Evolutionary conservation across 257 asterid species (phyloP).

Genomic region (Haberlea rhodopensis): DNA sequence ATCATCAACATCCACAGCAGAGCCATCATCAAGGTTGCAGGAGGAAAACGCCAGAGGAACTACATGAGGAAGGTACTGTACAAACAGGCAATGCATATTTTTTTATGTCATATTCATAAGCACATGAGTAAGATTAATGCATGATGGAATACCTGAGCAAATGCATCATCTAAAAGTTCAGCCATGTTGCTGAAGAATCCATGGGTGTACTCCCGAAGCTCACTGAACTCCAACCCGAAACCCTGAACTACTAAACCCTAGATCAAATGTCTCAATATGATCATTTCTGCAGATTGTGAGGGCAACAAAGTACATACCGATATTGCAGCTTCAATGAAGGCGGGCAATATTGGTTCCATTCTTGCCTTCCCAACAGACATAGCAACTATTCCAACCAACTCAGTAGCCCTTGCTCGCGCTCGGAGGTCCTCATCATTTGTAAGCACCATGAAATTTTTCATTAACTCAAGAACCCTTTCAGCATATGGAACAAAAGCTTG

Average conservation of each 20-base stretch:
- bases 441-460: conserved; percentile 91
- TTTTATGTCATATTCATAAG: conserved; percentile 25
- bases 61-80: conserved; percentile 93
- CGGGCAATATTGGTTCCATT: conserved; percentile 88
- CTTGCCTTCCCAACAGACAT: conserved; percentile 89
- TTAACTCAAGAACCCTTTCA: conserved; percentile 91
- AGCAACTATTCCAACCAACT: conserved; percentile 91
- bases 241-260: conserved; percentile 57
- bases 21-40: conserved; percentile 99
- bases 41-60: conserved; percentile 82
- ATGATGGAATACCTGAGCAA: conserved; percentile 63
- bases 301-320: conserved; percentile 47
- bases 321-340: conserved; percentile 91
- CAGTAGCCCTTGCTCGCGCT: conserved; percentile 98
- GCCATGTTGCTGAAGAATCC: conserved; percentile 96
- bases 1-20: conserved; percentile 94
- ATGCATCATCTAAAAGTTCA: conserved; percentile 85
- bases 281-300: conserved; percentile 20
- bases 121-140: conserved; percentile 20
- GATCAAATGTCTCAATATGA: conserved; percentile 23
- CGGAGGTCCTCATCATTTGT: conserved; percentile 94
- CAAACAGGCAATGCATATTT: conserved; percentile 28
- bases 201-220: conserved; percentile 97
- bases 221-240: conserved; percentile 84
- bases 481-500: conserved; percentile 91